A percentile compares a stretch with the other conserved stretches of the same genome.
Evolutionary conservation across 352 stramenopile species (phyloP).

Genomic region (Globisporangium acanthophoron): DNA sequence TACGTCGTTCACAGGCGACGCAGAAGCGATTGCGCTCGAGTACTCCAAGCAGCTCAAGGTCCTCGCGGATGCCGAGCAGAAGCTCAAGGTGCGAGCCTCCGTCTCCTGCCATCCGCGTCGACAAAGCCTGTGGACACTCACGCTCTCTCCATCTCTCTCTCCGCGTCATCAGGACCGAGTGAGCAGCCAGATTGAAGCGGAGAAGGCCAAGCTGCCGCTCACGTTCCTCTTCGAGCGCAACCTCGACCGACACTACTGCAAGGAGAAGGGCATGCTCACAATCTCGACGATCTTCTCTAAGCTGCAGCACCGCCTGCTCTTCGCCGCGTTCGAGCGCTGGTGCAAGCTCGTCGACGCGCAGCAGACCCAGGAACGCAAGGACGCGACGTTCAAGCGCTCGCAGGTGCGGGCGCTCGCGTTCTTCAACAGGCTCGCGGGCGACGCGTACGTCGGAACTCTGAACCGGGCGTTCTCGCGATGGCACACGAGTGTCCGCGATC

Average conservation of each 20-base stretch:
- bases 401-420: constrained; percentile 35
- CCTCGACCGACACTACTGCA: constrained; percentile 51
- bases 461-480: constrained; percentile 30
- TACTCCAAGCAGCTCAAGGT: constrained; percentile 14
- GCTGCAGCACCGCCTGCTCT: constrained; percentile 56
- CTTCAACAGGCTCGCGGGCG: constrained; percentile 49
- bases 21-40: constrained; percentile 1
- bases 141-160: background rate
- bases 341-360: constrained; percentile 13
- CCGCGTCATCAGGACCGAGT: constrained; percentile 21
- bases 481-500: constrained; percentile 5
- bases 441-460: constrained; percentile 47
- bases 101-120: background rate
- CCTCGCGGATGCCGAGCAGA: constrained; percentile 12
- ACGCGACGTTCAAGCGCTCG: constrained; percentile 21
- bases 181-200: constrained; percentile 31
- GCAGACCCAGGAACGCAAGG: constrained; percentile 19
- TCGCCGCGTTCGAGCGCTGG: constrained; percentile 41
- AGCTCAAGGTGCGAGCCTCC: constrained; percentile 10
- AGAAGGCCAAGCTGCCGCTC: constrained; percentile 56
- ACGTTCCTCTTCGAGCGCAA: constrained; percentile 75
- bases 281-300: constrained; percentile 67
- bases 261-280: constrained; percentile 38
- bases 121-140: background rate
- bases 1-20: background rate